A percentile compares a stretch with the other conserved stretches of the same genome.
These are phyloP conservation scores for Microthlaspi erraticum DNA, from an alignment of 345 rosid genomes.

Conservation along the genomic window DNA sequence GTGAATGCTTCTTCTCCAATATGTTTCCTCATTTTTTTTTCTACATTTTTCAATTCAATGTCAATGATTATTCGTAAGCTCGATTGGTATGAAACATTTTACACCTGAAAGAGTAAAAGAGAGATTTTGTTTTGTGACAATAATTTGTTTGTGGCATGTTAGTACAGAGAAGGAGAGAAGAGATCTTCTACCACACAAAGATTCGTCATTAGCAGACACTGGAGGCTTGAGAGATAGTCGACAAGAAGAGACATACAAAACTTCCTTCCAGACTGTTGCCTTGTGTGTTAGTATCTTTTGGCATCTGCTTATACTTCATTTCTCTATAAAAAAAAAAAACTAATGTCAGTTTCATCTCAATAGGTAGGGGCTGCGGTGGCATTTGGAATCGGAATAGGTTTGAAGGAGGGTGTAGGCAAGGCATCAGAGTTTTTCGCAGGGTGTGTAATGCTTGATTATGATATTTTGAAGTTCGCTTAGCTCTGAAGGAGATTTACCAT, in stretches of 20 bases:
- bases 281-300: constrained; percentile 66
- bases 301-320: constrained; percentile 7
- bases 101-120: not conserved
- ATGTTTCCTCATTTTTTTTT: not conserved
- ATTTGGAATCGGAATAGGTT: constrained; percentile 80
- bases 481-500: not conserved
- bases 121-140: constrained; percentile 23
- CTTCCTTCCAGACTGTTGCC: constrained; percentile 79
- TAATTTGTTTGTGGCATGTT: constrained; percentile 36
- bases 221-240: constrained; percentile 41
- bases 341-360: constrained; percentile 24
- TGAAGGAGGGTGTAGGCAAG: constrained; percentile 77
- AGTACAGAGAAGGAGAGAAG: constrained; percentile 56
- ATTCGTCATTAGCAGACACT: constrained; percentile 39
- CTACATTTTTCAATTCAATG: not conserved
- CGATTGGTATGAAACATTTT: not conserved
- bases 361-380: constrained; percentile 80
- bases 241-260: constrained; percentile 49
- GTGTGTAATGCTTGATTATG: constrained; percentile 44
- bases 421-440: constrained; percentile 96
- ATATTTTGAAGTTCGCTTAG: not conserved
- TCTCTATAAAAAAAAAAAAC: constrained; percentile 30
- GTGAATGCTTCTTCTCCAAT: constrained; percentile 47
- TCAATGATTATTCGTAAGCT: too few species aligned
- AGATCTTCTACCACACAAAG: constrained; percentile 43